Evolutionary conservation across 2,329 filamentous ascomycete species (phyloP).

Genomic region (Mollisiaceae sp.): DNA sequence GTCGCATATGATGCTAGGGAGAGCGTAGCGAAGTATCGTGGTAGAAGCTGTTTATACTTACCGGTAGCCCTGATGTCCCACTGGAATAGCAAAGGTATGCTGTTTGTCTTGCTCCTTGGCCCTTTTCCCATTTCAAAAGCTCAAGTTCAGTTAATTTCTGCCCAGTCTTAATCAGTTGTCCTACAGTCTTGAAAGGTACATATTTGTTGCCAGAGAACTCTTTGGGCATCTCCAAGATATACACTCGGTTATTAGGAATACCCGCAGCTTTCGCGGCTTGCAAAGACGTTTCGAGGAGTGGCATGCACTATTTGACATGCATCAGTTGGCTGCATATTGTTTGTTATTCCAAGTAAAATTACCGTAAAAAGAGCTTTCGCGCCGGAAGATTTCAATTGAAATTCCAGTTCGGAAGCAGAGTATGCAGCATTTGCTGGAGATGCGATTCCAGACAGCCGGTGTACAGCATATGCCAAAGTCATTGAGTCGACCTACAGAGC

Average conservation of each 20-base stretch:
- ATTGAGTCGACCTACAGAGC: constrained; percentile 71
- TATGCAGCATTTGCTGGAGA: constrained; percentile 88
- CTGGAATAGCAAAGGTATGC: constrained; percentile 78
- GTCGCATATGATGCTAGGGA: background rate
- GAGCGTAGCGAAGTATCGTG: no score
- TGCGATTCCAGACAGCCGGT: constrained; percentile 74
- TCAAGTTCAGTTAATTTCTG: constrained; percentile 57
- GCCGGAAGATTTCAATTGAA: constrained; percentile 78
- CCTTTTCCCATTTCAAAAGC: constrained; percentile 63
- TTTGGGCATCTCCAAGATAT: constrained; percentile 71
- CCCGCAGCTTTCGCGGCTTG: constrained; percentile 73
- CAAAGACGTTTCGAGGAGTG: constrained; percentile 66
- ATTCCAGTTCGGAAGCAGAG: constrained; percentile 79
- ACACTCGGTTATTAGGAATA: constrained; percentile 74
- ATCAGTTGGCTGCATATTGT: constrained; percentile 10
- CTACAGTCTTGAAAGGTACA: constrained; percentile 67
- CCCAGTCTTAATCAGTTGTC: constrained; percentile 74
- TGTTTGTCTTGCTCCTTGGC: constrained; percentile 69
- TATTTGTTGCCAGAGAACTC: constrained; percentile 53
- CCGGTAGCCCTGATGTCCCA: constrained; percentile 61
- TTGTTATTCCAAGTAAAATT: constrained; percentile 48
- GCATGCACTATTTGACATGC: constrained; percentile 54
- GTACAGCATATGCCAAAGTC: constrained; percentile 73
- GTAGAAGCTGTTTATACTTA: constrained; percentile 44
- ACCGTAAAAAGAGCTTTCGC: constrained; percentile 80